phyloP scores from a whole-genome alignment of 257 asterid genomes.

The Nicotiana noctiflora region DNA sequence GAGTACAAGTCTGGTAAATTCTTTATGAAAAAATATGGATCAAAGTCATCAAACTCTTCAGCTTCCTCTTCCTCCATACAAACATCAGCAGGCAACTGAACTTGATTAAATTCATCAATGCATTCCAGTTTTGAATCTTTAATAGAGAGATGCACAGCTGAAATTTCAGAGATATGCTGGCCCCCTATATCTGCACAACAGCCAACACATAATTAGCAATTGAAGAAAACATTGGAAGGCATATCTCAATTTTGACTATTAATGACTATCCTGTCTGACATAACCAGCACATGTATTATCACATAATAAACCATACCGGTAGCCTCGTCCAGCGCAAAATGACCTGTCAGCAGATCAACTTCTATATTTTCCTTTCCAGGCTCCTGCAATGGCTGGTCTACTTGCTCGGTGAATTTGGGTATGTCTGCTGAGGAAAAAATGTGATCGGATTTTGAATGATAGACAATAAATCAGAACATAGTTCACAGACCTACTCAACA shows the following conservation, averaged over 20 bases:
- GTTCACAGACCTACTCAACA: not conserved
- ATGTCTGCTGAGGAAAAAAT: slow-evolving; percentile 38
- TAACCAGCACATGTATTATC: slow-evolving; percentile 22
- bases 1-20: slow-evolving; percentile 74
- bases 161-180: slow-evolving; percentile 49
- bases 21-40: slow-evolving; percentile 85
- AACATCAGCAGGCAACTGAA: slow-evolving; percentile 50
- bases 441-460: slow-evolving; percentile 6
- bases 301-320: slow-evolving; percentile 3
- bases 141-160: slow-evolving; percentile 63
- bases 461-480: not conserved
- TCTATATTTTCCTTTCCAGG: slow-evolving; percentile 41
- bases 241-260: not conserved
- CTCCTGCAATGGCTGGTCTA: slow-evolving; percentile 44
- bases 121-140: slow-evolving; percentile 72
- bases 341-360: slow-evolving; percentile 27
- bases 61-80: slow-evolving; percentile 57
- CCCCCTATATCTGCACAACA: slow-evolving; percentile 42
- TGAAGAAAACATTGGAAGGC: slow-evolving; percentile 5
- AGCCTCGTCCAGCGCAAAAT: slow-evolving; percentile 17
- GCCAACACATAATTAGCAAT: slow-evolving; percentile 14
- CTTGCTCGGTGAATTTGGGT: slow-evolving; percentile 50
- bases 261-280: not conserved
- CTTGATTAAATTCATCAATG: slow-evolving; percentile 69
- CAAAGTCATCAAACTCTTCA: slow-evolving; percentile 89